phyloP scores from a whole-genome alignment of 2,329 filamentous ascomycete genomes.

The Sporothrix luriei region DNA sequence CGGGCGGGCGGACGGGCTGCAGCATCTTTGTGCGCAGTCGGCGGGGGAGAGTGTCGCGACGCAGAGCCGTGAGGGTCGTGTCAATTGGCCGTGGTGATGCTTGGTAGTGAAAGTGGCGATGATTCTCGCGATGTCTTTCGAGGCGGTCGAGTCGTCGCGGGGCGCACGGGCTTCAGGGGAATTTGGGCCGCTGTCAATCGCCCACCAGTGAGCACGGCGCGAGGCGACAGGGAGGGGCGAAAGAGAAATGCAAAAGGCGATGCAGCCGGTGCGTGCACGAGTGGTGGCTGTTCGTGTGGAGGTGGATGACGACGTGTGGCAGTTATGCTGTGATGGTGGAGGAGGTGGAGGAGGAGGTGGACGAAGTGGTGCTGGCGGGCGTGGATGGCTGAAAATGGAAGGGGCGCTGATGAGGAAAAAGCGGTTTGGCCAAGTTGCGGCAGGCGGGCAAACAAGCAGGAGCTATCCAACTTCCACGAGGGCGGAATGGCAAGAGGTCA shows the following conservation, averaged over 20 bases:
- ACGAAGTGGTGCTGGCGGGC: neutral
- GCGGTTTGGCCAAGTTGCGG: conserved; percentile 11
- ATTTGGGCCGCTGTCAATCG: conserved; percentile 11
- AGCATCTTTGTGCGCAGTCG: conserved; percentile 25
- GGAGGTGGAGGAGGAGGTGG: neutral
- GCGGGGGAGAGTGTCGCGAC: neutral
- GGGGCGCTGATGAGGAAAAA: conserved; percentile 11
- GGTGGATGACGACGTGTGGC: too few relatives aligned
- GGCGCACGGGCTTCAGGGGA: conserved; percentile 17
- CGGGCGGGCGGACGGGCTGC: conserved; percentile 25
- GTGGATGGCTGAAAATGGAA: conserved; percentile 23
- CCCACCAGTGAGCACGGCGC: neutral
- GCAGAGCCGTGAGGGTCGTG: neutral
- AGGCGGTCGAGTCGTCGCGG: conserved; percentile 6
- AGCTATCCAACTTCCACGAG: conserved; percentile 11
- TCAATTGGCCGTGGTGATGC: neutral
- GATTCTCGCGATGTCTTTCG: neutral
- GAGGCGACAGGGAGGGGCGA: neutral
- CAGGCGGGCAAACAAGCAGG: conserved; percentile 1
- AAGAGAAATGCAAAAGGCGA: neutral
- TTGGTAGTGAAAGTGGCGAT: neutral
- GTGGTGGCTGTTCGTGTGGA: too few relatives aligned
- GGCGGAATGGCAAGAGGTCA: conserved; percentile 15
- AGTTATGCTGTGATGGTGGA: neutral
- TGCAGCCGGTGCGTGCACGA: neutral